Percentiles rank a stretch among this genome's conserved stretches.
Evolutionary conservation across 2,329 filamentous ascomycete species (phyloP).

Genomic region (Fusarium algeriense): DNA sequence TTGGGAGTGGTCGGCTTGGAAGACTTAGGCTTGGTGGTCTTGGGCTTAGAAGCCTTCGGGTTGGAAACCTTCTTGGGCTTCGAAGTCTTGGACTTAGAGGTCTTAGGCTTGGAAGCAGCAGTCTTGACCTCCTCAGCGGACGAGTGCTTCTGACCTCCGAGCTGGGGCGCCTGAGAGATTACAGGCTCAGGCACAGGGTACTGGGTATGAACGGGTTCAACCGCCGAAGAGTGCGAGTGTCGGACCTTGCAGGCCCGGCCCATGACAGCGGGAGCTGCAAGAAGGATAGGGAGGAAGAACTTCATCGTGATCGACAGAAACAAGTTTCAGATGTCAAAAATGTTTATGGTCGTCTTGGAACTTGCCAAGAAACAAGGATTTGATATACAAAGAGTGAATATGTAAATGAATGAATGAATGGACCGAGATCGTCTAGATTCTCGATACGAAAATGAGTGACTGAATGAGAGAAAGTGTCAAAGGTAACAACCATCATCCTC

Average conservation of each 20-base stretch:
- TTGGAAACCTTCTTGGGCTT: not conserved
- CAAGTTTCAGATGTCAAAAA: constrained; percentile 18
- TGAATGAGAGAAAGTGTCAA: constrained; percentile 21
- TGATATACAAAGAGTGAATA: constrained; percentile 13
- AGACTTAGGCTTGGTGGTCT: not conserved
- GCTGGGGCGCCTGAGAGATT: not conserved
- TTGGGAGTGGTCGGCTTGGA: not conserved
- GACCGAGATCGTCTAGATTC: constrained; percentile 35
- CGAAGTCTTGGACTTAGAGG: not conserved
- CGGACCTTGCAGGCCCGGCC: constrained; percentile 42
- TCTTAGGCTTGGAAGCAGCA: not conserved
- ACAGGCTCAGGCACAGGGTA: constrained; percentile 5
- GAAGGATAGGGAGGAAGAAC: constrained; percentile 42
- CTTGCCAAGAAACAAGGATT: constrained; percentile 33
- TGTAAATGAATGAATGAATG: constrained; percentile 27
- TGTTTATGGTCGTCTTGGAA: constrained; percentile 9
- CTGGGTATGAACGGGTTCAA: constrained; percentile 16
- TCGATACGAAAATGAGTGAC: constrained; percentile 25
- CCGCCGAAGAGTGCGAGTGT: constrained; percentile 19
- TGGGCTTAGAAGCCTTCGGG: not conserved
- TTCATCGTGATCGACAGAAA: constrained; percentile 40
- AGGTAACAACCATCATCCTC: not conserved
- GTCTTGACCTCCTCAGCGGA: constrained; percentile 5
- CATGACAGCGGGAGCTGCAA: constrained; percentile 46
- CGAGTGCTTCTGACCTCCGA: constrained; percentile 9